Evolutionary conservation across 805 yeast species (phyloP).

Genomic region (Candida piceae): DNA sequence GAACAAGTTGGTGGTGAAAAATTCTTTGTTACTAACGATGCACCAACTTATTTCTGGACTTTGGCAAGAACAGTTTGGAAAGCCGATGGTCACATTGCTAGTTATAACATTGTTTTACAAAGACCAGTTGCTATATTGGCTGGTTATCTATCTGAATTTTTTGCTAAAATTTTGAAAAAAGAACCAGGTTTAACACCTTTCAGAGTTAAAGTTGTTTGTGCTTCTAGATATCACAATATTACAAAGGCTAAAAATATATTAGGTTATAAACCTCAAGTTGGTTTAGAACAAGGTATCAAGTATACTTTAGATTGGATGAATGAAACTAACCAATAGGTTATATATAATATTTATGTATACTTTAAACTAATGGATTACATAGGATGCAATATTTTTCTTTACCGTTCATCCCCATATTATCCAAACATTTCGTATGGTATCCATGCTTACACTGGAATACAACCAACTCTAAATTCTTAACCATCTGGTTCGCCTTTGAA

Average conservation of each 20-base stretch:
- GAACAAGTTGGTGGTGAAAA: constrained; percentile 70
- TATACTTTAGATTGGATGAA: constrained; percentile 86
- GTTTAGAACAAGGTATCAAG: constrained; percentile 71
- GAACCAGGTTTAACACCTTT: constrained; percentile 95
- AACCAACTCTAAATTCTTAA: constrained; percentile 32
- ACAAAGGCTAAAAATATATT: constrained; percentile 74
- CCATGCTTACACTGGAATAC: constrained; percentile 65
- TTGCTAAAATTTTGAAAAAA: constrained; percentile 65
- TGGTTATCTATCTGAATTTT: constrained; percentile 76
- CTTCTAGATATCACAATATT: constrained; percentile 89
- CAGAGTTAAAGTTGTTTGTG: constrained; percentile 89
- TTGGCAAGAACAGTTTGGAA: constrained; percentile 96
- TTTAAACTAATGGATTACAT: constrained; percentile 26
- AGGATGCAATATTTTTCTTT: constrained; percentile 32
- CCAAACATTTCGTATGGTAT: constrained; percentile 55
- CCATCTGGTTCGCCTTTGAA: no score
- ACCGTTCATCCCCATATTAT: constrained; percentile 38
- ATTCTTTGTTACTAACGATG: constrained; percentile 87
- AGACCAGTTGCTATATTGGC: constrained; percentile 73
- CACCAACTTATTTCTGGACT: constrained; percentile 96
- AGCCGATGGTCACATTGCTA: constrained; percentile 83
- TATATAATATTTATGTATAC: neutral
- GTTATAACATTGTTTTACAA: constrained; percentile 59
- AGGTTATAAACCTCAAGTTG: constrained; percentile 78
- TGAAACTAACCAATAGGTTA: constrained; percentile 38